phyloP scores from a whole-genome alignment of 2,329 filamentous ascomycete species.

The Blumeriella jaapii region DNA sequence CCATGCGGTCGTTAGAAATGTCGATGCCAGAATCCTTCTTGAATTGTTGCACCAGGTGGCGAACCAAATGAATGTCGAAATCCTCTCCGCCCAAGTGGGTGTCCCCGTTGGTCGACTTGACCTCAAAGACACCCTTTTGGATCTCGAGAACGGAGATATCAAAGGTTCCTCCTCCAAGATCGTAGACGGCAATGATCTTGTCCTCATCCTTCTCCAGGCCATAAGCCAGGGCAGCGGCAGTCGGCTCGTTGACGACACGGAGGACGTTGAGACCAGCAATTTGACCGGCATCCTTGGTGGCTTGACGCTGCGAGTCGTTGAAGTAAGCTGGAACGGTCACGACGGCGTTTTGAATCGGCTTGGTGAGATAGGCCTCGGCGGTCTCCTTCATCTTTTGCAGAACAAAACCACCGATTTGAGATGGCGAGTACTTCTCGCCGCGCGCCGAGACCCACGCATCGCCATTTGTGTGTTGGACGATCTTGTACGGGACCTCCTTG shows the following conservation, averaged over 20 bases:
- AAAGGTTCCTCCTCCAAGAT: conserved; percentile 97
- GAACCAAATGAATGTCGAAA: conserved; percentile 90
- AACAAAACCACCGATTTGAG: conserved; percentile 95
- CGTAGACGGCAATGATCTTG: conserved; percentile 86
- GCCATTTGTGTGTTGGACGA: conserved; percentile 91
- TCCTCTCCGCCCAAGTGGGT: conserved; percentile 97
- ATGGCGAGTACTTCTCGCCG: conserved; percentile 91
- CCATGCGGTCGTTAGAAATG: conserved; percentile 87
- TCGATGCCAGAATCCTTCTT: conserved; percentile 93
- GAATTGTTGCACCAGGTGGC: conserved; percentile 87
- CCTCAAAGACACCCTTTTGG: conserved; percentile 95
- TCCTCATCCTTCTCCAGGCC: conserved; percentile 92
- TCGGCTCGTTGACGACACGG: conserved; percentile 96
- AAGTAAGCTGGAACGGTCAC: conserved; percentile 97
- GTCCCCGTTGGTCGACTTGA: conserved; percentile 98
- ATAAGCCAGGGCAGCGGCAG: conserved; percentile 88
- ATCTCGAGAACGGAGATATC: conserved; percentile 98
- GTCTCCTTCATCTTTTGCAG: conserved; percentile 99
- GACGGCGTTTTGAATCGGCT: conserved; percentile 87
- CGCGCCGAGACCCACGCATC: conserved; percentile 93
- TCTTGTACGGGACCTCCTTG: conserved; percentile 97
- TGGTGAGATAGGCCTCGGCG: conserved; percentile 83
- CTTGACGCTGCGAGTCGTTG: conserved; percentile 96
- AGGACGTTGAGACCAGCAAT: conserved; percentile 94
- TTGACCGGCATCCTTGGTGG: conserved; percentile 95